Evolutionary conservation across 352 stramenopile species (phyloP), one percentile per base, ranked within the genome.

Genomic region (Stephanocyclus meneghinianus): DNA sequence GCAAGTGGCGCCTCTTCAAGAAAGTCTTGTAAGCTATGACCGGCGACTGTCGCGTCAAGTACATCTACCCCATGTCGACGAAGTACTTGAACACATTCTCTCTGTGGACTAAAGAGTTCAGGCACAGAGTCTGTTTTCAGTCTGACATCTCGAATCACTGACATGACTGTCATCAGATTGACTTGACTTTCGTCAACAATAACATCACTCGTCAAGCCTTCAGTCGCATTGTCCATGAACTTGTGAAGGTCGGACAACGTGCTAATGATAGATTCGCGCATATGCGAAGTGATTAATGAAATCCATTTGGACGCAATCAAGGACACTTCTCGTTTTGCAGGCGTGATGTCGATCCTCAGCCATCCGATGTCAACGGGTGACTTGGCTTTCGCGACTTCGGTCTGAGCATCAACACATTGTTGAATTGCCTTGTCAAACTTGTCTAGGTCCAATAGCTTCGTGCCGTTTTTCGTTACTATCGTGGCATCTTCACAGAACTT

Each of bases 241-340:
- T 92, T 90, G 51, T 97, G 91, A 6, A 98, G 82, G 26, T 89
- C 93, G 18, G 83, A 88, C 13, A 97, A 80, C 51, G 77, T 88
- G 15, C 59, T 77, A 40, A 97, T 93, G 1, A 98, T 94, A 47
- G 97, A 96, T 45, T 95, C 86, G 57, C 97, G 92, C 74, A 98
- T 90, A 79, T 98, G 96, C 35, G 91, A 95, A 35, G 95, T 98
- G 85, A 98, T 98, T 60, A 97, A 90, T 62, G 97, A 97, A 55
- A 97, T 94, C 96, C 97, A 99, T 82, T 98, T 98, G 71, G 94
- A 96, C 1, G 97, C 95, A 95, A 95, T 98, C 21, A 94, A 95
- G 37, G 97, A 91, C 86, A 99, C 96, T 40, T 97, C 95, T 18
- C 96, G 95, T 80, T 99, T 98, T 76, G 98, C 98, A 0, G 97